These are phyloP conservation scores for Fusarium sp. DNA, from an alignment of 2,329 filamentous ascomycete species.

Conservation along the genomic window DNA sequence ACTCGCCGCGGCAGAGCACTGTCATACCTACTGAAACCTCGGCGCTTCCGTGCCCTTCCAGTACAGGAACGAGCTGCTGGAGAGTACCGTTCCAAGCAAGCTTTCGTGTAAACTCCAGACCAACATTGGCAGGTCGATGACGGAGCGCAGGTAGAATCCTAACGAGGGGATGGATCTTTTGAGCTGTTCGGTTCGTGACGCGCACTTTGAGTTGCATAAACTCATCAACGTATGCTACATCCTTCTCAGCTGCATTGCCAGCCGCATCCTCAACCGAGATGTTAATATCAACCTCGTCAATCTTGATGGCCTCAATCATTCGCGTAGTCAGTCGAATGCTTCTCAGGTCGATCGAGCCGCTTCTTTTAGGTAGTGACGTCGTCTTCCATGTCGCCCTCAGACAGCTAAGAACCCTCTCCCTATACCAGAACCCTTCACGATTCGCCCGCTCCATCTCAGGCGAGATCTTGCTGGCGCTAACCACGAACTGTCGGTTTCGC, in stretches of 20 bases:
- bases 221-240: constrained; percentile 53
- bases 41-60: constrained; percentile 68
- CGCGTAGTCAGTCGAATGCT: constrained; percentile 77
- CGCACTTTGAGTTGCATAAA: constrained; percentile 78
- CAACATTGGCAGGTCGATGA: constrained; percentile 76
- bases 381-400: constrained; percentile 79
- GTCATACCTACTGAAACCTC: constrained; percentile 77
- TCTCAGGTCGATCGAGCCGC: constrained; percentile 80
- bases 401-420: constrained; percentile 79
- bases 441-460: constrained; percentile 82
- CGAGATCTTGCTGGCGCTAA: constrained; percentile 81
- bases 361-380: constrained; percentile 60
- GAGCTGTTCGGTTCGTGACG: constrained; percentile 77
- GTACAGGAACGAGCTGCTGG: constrained; percentile 75
- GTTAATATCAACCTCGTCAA: constrained; percentile 80
- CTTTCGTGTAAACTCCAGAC: constrained; percentile 84
- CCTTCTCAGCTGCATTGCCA: constrained; percentile 34
- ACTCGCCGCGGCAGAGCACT: constrained; percentile 81
- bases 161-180: constrained; percentile 76
- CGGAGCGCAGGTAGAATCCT: constrained; percentile 81
- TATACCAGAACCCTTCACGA: constrained; percentile 91
- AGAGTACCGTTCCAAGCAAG: constrained; percentile 87
- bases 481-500: constrained; percentile 91
- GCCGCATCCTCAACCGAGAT: constrained; percentile 61
- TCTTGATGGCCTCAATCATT: constrained; percentile 85